Percentiles rank a stretch among this genome's conserved stretches.
Conservation (phyloP, 2,329 filamentous ascomycete genomes). For the Neurospora sp. region DNA sequence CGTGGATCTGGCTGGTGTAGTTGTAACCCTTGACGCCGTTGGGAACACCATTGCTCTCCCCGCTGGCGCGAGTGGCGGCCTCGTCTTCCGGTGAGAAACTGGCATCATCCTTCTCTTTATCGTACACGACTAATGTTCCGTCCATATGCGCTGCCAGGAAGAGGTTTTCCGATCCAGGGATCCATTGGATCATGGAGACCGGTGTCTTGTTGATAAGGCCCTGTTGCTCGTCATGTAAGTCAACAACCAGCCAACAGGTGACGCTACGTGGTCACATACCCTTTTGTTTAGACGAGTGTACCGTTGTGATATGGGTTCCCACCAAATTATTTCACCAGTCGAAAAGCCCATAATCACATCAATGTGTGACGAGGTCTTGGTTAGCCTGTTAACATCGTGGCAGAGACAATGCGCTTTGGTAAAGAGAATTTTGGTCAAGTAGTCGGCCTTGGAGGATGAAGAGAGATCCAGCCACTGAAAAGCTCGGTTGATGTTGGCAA, state of each 20-base stretch:
- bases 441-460: constrained; percentile 69
- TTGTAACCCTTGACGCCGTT: constrained; percentile 27
- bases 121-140: constrained; percentile 83
- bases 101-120: constrained; percentile 92
- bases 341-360: constrained; percentile 95
- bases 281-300: constrained; percentile 96
- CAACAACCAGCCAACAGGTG: not conserved
- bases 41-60: constrained; percentile 38
- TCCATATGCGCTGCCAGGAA: constrained; percentile 91
- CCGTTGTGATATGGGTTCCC: constrained; percentile 91
- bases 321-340: constrained; percentile 96
- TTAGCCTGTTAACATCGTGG: constrained; percentile 80
- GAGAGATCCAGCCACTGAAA: constrained; percentile 94
- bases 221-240: constrained; percentile 20
- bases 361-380: constrained; percentile 69
- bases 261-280: not conserved
- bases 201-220: constrained; percentile 80
- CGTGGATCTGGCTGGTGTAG: constrained; percentile 45
- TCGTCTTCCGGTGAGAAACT: constrained; percentile 64
- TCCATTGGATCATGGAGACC: constrained; percentile 82
- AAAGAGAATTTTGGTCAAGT: constrained; percentile 90
- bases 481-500: constrained; percentile 90
- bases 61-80: constrained; percentile 53
- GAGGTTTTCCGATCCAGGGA: constrained; percentile 85
- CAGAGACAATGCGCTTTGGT: constrained; percentile 93